A percentile compares a stretch with the other conserved stretches of the same genome.
Conservation (phyloP, 495 filamentous ascomycete species). For the Aspergillus affinis region DNA sequence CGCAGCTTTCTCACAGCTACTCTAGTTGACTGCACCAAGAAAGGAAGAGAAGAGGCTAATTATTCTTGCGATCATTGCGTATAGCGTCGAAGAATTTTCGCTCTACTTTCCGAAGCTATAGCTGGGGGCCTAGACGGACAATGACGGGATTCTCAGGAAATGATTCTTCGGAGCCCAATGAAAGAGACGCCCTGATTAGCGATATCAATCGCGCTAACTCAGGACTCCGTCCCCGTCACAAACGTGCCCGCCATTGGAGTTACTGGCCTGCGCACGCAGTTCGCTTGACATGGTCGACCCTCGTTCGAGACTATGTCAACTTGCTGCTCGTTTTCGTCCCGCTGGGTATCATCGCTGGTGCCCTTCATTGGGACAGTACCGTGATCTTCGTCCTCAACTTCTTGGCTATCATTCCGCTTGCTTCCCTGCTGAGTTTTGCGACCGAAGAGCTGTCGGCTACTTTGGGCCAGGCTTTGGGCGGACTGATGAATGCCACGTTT, state of each 20-base stretch:
- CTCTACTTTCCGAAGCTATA: constrained; percentile 33
- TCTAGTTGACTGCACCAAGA: not conserved
- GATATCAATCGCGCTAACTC: constrained; percentile 22
- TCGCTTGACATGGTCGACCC: constrained; percentile 51
- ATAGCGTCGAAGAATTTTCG: constrained; percentile 33
- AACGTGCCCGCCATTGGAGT: constrained; percentile 48
- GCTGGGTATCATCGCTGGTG: constrained; percentile 78
- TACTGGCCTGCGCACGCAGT: constrained; percentile 54
- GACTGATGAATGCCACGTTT: constrained; percentile 92
- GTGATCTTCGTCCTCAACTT: constrained; percentile 89
- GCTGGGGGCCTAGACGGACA: constrained; percentile 31
- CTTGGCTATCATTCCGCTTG: constrained; percentile 91
- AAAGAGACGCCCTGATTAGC: constrained; percentile 35
- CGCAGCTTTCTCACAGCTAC: not conserved
- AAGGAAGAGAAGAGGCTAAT: constrained; percentile 9
- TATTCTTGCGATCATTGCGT: not conserved
- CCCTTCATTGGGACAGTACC: constrained; percentile 68
- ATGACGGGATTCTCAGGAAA: constrained; percentile 34
- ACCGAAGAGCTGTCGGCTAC: constrained; percentile 87
- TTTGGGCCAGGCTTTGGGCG: constrained; percentile 87
- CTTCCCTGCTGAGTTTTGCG: constrained; percentile 89
- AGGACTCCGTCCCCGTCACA: constrained; percentile 28
- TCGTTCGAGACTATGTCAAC: constrained; percentile 78
- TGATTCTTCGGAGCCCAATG: constrained; percentile 28
- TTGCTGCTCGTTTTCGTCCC: constrained; percentile 87